phyloP scores from a whole-genome alignment of 768 basidiomycete species.

The Lactarius trivialis region DNA sequence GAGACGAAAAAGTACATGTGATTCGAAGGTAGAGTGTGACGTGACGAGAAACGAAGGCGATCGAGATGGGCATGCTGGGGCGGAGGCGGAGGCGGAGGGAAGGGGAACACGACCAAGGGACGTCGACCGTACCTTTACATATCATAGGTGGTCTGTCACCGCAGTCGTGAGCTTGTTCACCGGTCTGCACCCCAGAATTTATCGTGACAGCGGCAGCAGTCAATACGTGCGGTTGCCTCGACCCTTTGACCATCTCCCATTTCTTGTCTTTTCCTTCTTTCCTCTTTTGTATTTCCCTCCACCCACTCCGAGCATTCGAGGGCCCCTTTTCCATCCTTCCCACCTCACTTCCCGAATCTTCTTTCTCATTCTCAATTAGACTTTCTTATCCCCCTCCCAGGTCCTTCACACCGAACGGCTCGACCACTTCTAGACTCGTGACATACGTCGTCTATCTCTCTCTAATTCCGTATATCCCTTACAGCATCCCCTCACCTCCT shows the following conservation, averaged over 20 bases:
- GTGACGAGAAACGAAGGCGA: not conserved
- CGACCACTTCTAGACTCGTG: constrained; percentile 15
- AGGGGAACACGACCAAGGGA: too few species aligned
- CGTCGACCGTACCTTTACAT: not conserved
- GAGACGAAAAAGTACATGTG: constrained; percentile 7
- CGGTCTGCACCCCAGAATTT: not conserved
- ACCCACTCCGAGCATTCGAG: constrained; percentile 9
- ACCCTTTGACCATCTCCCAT: not conserved
- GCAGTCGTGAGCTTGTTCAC: not conserved
- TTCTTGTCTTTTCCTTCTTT: not conserved
- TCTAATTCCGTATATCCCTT: constrained; percentile 11
- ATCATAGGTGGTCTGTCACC: not conserved
- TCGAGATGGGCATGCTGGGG: not conserved
- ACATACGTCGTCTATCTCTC: constrained; percentile 3
- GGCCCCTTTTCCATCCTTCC: constrained; percentile 3
- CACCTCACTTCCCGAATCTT: constrained; percentile 4
- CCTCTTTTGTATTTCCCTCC: not conserved
- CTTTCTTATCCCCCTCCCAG: constrained; percentile 12
- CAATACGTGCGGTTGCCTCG: not conserved
- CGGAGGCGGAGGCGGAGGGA: not conserved
- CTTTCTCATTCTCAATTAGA: constrained; percentile 14
- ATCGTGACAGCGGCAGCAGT: not conserved
- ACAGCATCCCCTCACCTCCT: not conserved
- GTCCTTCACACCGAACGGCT: constrained; percentile 8
- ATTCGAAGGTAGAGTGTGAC: not conserved